These are phyloP conservation scores for Retiboletus flavoniger DNA, from an alignment of 1,284 basidiomycete species.

Conservation along the genomic window DNA sequence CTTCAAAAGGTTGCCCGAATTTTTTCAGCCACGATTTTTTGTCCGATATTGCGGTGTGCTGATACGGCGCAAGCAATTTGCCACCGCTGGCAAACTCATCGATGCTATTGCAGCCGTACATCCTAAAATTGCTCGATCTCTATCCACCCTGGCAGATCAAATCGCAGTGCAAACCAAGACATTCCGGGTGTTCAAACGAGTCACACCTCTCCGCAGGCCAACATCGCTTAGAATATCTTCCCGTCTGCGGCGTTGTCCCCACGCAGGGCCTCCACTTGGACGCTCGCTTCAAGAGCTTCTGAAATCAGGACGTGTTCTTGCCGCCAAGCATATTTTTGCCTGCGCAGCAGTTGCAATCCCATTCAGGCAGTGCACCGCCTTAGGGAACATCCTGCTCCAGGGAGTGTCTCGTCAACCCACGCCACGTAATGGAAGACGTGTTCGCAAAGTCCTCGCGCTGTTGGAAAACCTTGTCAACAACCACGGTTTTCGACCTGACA, in stretches of 20 bases:
- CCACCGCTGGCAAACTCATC: constrained; percentile 14
- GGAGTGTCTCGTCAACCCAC: constrained; percentile 36
- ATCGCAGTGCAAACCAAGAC: constrained; percentile 9
- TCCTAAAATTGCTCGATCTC: constrained; percentile 9
- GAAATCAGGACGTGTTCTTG: constrained; percentile 32
- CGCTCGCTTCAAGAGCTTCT: constrained; percentile 23
- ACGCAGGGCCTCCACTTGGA: constrained; percentile 12
- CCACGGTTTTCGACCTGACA: constrained; percentile 53
- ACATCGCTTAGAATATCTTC: constrained; percentile 24
- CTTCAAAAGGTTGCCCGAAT: constrained; percentile 14
- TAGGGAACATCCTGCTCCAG: constrained; percentile 59
- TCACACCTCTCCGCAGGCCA: constrained; percentile 1
- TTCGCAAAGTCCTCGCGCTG: constrained; percentile 42
- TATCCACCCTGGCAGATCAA: constrained; percentile 13
- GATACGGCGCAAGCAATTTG: constrained; percentile 22
- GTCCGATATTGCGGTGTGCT: constrained; percentile 22
- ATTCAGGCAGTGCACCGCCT: constrained; percentile 35
- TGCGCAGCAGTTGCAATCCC: constrained; percentile 32
- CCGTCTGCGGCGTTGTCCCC: constrained; percentile 10
- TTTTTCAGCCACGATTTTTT: constrained; percentile 26
- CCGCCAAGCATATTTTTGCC: constrained; percentile 46
- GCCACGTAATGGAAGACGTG: constrained; percentile 42
- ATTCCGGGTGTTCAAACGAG: constrained; percentile 6
- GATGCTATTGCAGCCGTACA: constrained; percentile 10
- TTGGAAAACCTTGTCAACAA: constrained; percentile 41